phyloP scores from a whole-genome alignment of 2,329 filamentous ascomycete genomes.

The Fusarium zealandicum region DNA sequence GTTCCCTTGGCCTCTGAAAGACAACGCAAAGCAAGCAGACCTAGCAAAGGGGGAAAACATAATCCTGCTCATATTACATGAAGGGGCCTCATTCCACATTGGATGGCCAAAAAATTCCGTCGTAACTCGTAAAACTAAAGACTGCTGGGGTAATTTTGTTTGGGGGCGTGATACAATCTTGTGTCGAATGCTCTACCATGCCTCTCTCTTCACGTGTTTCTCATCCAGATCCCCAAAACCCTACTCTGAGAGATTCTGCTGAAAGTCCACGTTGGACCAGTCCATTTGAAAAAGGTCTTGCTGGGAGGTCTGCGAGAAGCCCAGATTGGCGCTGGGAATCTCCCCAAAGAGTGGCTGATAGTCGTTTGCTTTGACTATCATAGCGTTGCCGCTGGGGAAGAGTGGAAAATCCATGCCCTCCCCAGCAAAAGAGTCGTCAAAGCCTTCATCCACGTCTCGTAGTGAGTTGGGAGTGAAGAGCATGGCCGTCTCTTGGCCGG shows the following conservation, averaged over 20 bases:
- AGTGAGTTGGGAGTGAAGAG: slow-evolving; percentile 72
- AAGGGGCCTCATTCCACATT: slow-evolving; percentile 24
- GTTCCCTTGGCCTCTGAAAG: slow-evolving; percentile 10
- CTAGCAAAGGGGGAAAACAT: slow-evolving; percentile 21
- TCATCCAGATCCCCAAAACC: slow-evolving; percentile 1
- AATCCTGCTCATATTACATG: slow-evolving; percentile 38
- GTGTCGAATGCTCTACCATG: slow-evolving; percentile 21
- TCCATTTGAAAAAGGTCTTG: slow-evolving; percentile 60
- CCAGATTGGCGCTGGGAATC: slow-evolving; percentile 58
- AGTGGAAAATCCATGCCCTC: slow-evolving; percentile 70
- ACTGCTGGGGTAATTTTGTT: slow-evolving; percentile 26
- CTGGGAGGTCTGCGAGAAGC: slow-evolving; percentile 60
- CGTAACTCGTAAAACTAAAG: slow-evolving; percentile 38
- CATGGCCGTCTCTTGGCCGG: slow-evolving; percentile 72
- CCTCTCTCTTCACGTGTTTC: not conserved
- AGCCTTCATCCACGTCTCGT: slow-evolving; percentile 70
- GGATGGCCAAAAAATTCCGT: slow-evolving; percentile 31
- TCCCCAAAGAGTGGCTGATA: slow-evolving; percentile 59
- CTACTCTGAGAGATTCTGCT: slow-evolving; percentile 45
- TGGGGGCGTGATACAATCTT: slow-evolving; percentile 35
- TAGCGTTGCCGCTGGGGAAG: slow-evolving; percentile 54
- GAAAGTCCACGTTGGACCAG: slow-evolving; percentile 49
- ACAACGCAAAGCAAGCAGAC: slow-evolving; percentile 22
- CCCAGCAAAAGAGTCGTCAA: slow-evolving; percentile 60
- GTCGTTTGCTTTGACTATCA: slow-evolving; percentile 48